phyloP scores from a whole-genome alignment of 371 early-diverging fungal genomes.

The Amoeboaphelidium protococcarum region DNA sequence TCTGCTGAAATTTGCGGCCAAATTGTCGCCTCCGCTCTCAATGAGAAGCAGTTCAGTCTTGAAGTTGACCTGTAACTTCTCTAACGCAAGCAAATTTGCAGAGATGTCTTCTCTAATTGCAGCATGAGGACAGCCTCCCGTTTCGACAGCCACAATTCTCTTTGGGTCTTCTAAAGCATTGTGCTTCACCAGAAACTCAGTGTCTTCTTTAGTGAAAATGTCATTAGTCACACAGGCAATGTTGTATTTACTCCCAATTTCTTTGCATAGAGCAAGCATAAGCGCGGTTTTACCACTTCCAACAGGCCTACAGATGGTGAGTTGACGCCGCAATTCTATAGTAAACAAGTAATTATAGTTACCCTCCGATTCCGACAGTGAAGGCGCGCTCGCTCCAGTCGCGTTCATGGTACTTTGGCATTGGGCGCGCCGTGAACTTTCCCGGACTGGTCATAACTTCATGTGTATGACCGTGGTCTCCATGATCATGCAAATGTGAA shows the following conservation, averaged over 20 bases:
- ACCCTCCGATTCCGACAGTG: constrained; percentile 84
- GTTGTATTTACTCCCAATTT: constrained; percentile 44
- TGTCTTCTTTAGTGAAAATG: constrained; percentile 37
- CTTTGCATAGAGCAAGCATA: constrained; percentile 54
- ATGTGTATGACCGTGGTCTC: constrained; percentile 64
- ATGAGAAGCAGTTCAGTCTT: constrained; percentile 51
- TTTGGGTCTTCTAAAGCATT: constrained; percentile 52
- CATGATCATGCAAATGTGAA: constrained; percentile 2
- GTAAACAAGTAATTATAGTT: too few species aligned
- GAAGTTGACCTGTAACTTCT: constrained; percentile 53
- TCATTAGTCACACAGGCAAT: constrained; percentile 45
- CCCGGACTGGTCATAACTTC: constrained; percentile 70
- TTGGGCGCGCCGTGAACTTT: constrained; percentile 19
- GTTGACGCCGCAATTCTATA: too few species aligned
- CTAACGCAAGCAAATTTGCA: constrained; percentile 69
- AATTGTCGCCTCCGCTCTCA: constrained; percentile 77
- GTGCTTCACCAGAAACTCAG: constrained; percentile 65
- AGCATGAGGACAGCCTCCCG: constrained; percentile 84
- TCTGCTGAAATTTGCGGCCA: constrained; percentile 69
- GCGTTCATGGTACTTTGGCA: constrained; percentile 34
- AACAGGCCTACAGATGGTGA: constrained; percentile 69
- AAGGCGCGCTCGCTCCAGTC: constrained; percentile 75
- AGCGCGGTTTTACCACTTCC: constrained; percentile 86
- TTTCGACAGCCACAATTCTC: constrained; percentile 70
- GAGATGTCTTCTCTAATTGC: constrained; percentile 82